Conservation (phyloP, 768 basidiomycete species). For the Serendipita sp. region DNA sequence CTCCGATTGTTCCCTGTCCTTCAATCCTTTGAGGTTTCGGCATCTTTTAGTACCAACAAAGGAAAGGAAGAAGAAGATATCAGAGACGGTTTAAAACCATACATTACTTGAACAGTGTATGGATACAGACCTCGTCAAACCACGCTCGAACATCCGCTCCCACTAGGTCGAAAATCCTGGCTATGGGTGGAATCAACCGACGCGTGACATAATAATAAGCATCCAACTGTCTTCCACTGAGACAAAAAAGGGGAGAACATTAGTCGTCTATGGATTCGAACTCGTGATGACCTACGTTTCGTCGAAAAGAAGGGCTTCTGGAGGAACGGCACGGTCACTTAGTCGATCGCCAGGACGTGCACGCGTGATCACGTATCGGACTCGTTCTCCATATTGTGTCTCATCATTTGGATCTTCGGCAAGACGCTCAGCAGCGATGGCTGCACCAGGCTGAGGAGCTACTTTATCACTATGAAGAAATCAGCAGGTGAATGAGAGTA, state of each 20-base stretch:
- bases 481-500: background rate
- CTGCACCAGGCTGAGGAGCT: slow-evolving; percentile 81
- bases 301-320: slow-evolving; percentile 42
- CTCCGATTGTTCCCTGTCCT: background rate
- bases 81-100: no score
- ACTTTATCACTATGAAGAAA: slow-evolving; percentile 45
- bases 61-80: no score
- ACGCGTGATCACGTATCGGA: slow-evolving; percentile 74
- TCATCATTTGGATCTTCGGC: slow-evolving; percentile 64
- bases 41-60: background rate
- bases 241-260: background rate
- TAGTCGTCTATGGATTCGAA: background rate
- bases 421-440: slow-evolving; percentile 64
- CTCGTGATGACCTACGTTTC: slow-evolving; percentile 32
- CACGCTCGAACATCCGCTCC: slow-evolving; percentile 76
- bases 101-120: no score
- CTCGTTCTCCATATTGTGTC: slow-evolving; percentile 81
- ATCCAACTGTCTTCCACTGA: slow-evolving; percentile 61
- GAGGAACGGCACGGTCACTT: slow-evolving; percentile 60
- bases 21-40: slow-evolving; percentile 6
- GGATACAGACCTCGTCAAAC: slow-evolving; percentile 39
- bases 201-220: slow-evolving; percentile 74
- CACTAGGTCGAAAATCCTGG: slow-evolving; percentile 78
- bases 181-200: slow-evolving; percentile 77
- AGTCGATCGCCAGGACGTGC: slow-evolving; percentile 45